These are phyloP conservation scores for Diaporthe humulicola DNA, from an alignment of 2,329 filamentous ascomycete species.

Conservation along the genomic window DNA sequence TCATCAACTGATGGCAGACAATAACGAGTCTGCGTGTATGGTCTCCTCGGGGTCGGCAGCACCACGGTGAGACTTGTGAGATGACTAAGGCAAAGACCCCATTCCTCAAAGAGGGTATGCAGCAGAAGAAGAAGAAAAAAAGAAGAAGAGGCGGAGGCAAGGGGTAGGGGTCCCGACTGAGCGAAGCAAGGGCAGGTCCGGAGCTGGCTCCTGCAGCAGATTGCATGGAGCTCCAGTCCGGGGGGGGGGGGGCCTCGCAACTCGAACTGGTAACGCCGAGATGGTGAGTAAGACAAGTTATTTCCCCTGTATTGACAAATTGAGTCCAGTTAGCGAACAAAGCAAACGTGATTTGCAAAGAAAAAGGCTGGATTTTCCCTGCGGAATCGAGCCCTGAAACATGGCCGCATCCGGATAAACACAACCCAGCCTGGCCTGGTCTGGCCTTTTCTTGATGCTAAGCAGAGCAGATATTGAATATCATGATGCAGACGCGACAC, in stretches of 20 bases:
- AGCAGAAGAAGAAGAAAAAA: neutral
- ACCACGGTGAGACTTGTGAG: conserved; percentile 28
- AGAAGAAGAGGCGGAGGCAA: conserved; percentile 22
- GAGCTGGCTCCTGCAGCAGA: conserved; percentile 1
- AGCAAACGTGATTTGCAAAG: conserved; percentile 28
- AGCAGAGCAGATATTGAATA: conserved; percentile 6
- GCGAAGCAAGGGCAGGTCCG: conserved; percentile 20
- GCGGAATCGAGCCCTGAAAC: conserved; percentile 32
- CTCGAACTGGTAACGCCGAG: conserved; percentile 17
- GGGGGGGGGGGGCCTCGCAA: conserved; percentile 10
- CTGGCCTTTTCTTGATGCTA: neutral
- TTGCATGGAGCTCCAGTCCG: conserved; percentile 3
- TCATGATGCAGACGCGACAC: conserved; percentile 18
- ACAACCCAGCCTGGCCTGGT: conserved; percentile 13
- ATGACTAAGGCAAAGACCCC: conserved; percentile 22
- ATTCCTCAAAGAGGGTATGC: conserved; percentile 28
- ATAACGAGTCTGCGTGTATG: too few species aligned
- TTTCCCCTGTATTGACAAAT: conserved; percentile 27
- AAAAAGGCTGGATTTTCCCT: conserved; percentile 8
- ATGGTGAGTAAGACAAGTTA: conserved; percentile 30
- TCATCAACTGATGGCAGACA: conserved; percentile 24
- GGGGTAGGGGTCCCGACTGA: conserved; percentile 21
- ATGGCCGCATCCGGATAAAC: conserved; percentile 35
- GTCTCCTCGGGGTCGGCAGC: conserved; percentile 11
- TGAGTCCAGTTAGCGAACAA: conserved; percentile 23